phyloP scores from a whole-genome alignment of 1,284 basidiomycete genomes.

The Mycosarcoma maydis region DNA sequence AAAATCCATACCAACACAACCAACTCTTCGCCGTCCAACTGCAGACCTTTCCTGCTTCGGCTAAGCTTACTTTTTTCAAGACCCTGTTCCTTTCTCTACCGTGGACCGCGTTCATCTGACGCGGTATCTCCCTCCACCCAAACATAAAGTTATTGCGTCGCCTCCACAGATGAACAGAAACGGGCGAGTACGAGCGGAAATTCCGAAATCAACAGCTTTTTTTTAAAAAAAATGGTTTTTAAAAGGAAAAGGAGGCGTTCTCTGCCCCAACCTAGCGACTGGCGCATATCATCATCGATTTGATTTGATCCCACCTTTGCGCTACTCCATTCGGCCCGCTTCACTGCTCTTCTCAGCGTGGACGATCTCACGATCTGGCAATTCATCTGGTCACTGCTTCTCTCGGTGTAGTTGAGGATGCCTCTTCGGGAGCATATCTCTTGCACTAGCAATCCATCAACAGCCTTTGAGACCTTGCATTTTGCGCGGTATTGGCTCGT shows the following conservation, averaged over 20 bases:
- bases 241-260: not conserved
- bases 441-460: too few relatives aligned
- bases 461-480: too few relatives aligned
- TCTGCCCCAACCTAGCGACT: not conserved
- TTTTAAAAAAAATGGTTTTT: not conserved
- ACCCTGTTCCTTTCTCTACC: not conserved
- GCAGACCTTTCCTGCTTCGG: too few relatives aligned
- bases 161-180: too few relatives aligned
- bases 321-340: not conserved
- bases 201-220: too few relatives aligned
- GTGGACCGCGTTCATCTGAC: not conserved
- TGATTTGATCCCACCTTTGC: not conserved
- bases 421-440: too few relatives aligned
- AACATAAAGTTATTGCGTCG: not conserved
- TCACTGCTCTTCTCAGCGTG: not conserved
- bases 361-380: not conserved
- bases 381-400: too few relatives aligned
- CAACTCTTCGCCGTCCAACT: too few relatives aligned
- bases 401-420: too few relatives aligned
- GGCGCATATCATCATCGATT: conserved; percentile 1
- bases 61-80: not conserved
- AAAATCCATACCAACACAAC: not conserved
- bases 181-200: too few relatives aligned
- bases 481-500: too few relatives aligned
- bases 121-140: conserved; percentile 2